These are phyloP conservation scores for Asclepias syriaca DNA, from an alignment of 257 asterid species.

Conservation along the genomic window DNA sequence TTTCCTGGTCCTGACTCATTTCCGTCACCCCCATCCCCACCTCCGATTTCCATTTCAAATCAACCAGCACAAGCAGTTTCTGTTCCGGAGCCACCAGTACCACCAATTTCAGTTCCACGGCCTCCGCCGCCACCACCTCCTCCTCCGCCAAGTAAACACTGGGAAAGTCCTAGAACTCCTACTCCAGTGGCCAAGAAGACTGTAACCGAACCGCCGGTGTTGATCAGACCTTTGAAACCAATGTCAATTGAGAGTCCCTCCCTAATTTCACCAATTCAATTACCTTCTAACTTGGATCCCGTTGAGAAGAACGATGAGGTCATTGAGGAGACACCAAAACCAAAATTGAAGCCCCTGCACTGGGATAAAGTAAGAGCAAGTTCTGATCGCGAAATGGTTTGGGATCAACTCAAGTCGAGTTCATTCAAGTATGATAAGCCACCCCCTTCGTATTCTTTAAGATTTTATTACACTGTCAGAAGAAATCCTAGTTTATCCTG, in stretches of 20 bases:
- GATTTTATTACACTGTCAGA: background rate
- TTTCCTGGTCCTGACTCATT: constrained; percentile 12
- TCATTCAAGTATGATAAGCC: constrained; percentile 61
- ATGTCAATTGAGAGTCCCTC: constrained; percentile 35
- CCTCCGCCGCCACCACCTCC: constrained; percentile 58
- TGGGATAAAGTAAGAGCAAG: constrained; percentile 98
- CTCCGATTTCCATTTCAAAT: constrained; percentile 21
- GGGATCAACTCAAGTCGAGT: constrained; percentile 95
- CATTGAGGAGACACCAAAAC: constrained; percentile 48
- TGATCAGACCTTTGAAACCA: constrained; percentile 44
- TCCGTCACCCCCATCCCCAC: constrained; percentile 23
- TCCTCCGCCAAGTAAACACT: constrained; percentile 42
- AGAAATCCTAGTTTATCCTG: background rate
- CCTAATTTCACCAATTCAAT: constrained; percentile 50
- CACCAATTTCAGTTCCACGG: constrained; percentile 30
- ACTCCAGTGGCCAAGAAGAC: constrained; percentile 37
- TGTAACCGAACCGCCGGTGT: constrained; percentile 37
- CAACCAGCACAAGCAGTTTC: constrained; percentile 18
- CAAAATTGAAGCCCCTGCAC: constrained; percentile 86
- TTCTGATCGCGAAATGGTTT: constrained; percentile 92
- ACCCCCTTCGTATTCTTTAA: constrained; percentile 2
- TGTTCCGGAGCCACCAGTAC: constrained; percentile 17
- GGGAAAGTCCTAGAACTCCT: constrained; percentile 66
- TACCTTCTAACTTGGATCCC: constrained; percentile 35
- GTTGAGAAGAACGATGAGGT: constrained; percentile 25